Evolutionary conservation across 257 asterid species (phyloP), one percentile per base, ranked within the genome.

Genomic region (Solanum raphanifolium): DNA sequence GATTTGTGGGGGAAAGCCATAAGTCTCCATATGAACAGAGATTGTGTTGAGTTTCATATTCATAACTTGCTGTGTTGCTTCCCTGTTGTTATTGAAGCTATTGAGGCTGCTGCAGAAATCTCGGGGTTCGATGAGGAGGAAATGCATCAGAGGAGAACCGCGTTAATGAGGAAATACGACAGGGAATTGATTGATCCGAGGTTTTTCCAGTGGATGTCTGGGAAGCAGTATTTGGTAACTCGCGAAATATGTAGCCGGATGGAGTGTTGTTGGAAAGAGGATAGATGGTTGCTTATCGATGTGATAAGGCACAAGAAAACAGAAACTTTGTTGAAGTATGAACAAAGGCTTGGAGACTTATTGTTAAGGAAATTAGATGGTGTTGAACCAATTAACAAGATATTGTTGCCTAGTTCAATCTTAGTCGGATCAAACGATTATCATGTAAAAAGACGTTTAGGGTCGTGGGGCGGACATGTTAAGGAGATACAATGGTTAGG

Each of bases 401-500:
- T 87, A 90, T 89, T 94, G 13, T 71, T 90, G 71, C 91, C 98
- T 9, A 92, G 92, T 46, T 87, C 86, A 12, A 88, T 92, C 29
- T 90, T 96, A 43, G 89, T 93, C 0, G 98, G 94, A 74, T 87
- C 95, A 2, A 83, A 85, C 1, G 98, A 96, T 88, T 96, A 94
- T 73, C 75, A 76, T 12, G 96, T 94, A 89, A 95, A 87, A 82
- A 93, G 97, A 7, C 94, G 97, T 10, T 86, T 96, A 60, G 98
- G 94, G 31, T 52, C 93, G 1, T 93, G 94, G 21, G 93, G 91
- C 21, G 95, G 95, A 25, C 95, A 93, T 52, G 90, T 93, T 3
- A 96, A 95, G 90, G 99, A 95, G 92, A 92, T 96, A 39, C 94
- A 94, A 18, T 96, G 99, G 99, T 58, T 95, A 92, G 97, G 99